A percentile compares a stretch with the other conserved stretches of the same genome.
phyloP scores from a whole-genome alignment of 2,329 filamentous ascomycete species.

The Sarocladium brachiariae region DNA sequence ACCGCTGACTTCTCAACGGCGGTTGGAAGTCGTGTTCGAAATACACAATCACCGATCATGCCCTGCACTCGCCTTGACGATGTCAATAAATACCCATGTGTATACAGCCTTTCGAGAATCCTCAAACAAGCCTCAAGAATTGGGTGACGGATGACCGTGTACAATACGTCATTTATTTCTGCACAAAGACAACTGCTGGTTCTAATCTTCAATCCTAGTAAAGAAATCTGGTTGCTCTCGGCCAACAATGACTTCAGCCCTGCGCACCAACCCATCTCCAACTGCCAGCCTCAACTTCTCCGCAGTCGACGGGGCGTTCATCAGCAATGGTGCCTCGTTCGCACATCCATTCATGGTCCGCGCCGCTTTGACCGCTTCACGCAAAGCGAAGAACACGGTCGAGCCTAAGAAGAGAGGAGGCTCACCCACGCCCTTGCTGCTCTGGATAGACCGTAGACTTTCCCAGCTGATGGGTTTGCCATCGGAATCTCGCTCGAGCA shows the following conservation, averaged over 20 bases:
- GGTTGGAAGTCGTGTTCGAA: no score
- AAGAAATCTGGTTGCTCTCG: neutral
- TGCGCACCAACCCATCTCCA: constrained; percentile 73
- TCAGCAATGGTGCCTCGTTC: constrained; percentile 48
- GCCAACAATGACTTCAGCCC: constrained; percentile 49
- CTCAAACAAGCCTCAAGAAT: no score
- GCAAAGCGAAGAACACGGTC: constrained; percentile 79
- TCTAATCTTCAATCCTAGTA: neutral
- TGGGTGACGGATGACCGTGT: no score
- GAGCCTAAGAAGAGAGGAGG: constrained; percentile 76
- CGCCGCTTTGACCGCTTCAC: constrained; percentile 74
- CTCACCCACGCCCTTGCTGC: constrained; percentile 70
- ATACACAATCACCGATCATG: no score
- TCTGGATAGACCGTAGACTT: constrained; percentile 78
- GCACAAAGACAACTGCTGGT: no score
- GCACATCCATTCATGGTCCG: constrained; percentile 62
- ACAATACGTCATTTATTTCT: no score
- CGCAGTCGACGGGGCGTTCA: constrained; percentile 75
- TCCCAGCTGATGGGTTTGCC: constrained; percentile 85
- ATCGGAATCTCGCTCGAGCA: constrained; percentile 35
- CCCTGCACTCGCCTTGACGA: no score
- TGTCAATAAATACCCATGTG: no score
- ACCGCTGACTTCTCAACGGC: no score
- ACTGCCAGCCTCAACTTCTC: constrained; percentile 75
- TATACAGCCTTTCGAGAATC: no score